Evolutionary conservation across 2,329 filamentous ascomycete species (phyloP).

Genomic region (Westerdykella sp.): DNA sequence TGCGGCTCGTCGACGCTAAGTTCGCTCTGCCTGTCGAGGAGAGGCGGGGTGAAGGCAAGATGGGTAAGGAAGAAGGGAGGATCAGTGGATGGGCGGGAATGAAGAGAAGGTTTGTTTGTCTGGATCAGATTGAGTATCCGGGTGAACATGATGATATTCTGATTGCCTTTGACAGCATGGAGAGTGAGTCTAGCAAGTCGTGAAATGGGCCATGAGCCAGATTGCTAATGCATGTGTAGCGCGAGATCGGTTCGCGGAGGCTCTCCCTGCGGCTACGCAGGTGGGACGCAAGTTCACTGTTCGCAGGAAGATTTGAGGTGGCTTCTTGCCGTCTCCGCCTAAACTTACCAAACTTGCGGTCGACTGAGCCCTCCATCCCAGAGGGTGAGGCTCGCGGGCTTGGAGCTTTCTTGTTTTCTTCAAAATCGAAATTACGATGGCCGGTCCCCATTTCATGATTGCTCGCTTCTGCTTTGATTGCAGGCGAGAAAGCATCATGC

Average conservation of each 20-base stretch:
- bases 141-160: slow-evolving; percentile 90
- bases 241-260: slow-evolving; percentile 41
- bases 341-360: no score
- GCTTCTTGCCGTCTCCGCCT: no score
- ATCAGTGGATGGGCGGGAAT: slow-evolving; percentile 48
- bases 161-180: slow-evolving; percentile 73
- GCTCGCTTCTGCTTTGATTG: no score
- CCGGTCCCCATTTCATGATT: no score
- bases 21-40: slow-evolving; percentile 67
- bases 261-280: slow-evolving; percentile 41
- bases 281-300: slow-evolving; percentile 40
- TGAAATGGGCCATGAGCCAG: neutral
- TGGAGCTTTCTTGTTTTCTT: no score
- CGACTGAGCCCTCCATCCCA: no score
- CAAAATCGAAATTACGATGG: no score
- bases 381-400: no score
- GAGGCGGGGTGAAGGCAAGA: slow-evolving; percentile 45
- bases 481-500: no score
- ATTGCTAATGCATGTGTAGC: slow-evolving; percentile 33
- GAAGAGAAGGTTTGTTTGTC: slow-evolving; percentile 69
- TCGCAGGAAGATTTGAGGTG: slow-evolving; percentile 33
- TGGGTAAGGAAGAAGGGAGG: slow-evolving; percentile 43
- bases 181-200: slow-evolving; percentile 50
- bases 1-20: slow-evolving; percentile 83
- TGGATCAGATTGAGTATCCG: slow-evolving; percentile 83